These are phyloP conservation scores for Lecanicillium sp. DNA, from an alignment of 2,329 filamentous ascomycete species.

Conservation along the genomic window DNA sequence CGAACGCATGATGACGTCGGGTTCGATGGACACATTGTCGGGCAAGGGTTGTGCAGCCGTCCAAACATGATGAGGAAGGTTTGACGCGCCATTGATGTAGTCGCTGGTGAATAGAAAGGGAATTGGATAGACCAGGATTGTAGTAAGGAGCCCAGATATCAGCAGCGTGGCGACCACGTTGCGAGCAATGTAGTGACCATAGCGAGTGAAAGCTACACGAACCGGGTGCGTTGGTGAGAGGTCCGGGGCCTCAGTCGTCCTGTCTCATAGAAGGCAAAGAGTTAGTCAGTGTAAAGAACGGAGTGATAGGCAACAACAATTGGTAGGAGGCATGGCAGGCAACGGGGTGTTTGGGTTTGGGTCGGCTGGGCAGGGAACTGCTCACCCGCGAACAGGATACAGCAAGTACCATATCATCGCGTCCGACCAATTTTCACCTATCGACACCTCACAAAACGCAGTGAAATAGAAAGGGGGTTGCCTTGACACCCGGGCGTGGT, in stretches of 20 bases:
- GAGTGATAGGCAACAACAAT: too few relatives aligned
- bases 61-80: constrained; percentile 74
- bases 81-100: constrained; percentile 62
- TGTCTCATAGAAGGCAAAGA: constrained; percentile 30
- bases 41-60: constrained; percentile 61
- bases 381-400: constrained; percentile 70
- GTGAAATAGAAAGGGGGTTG: background rate
- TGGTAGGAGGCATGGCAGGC: too few relatives aligned
- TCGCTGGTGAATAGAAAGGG: constrained; percentile 68
- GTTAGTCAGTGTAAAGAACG: constrained; percentile 6
- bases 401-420: constrained; percentile 69
- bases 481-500: too few relatives aligned
- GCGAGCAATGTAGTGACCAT: constrained; percentile 62
- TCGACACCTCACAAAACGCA: background rate
- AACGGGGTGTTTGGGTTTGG: too few relatives aligned
- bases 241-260: constrained; percentile 66
- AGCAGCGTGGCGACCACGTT: constrained; percentile 70
- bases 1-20: constrained; percentile 75
- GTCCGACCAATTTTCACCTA: too few relatives aligned
- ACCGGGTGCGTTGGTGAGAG: constrained; percentile 59
- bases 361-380: constrained; percentile 12
- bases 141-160: constrained; percentile 63
- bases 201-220: constrained; percentile 56
- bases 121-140: constrained; percentile 65
- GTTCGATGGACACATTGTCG: constrained; percentile 38